Percentiles rank a stretch among this genome's conserved stretches.
phyloP scores from a whole-genome alignment of 75 land plant species.

The Azolla pinnata region DNA sequence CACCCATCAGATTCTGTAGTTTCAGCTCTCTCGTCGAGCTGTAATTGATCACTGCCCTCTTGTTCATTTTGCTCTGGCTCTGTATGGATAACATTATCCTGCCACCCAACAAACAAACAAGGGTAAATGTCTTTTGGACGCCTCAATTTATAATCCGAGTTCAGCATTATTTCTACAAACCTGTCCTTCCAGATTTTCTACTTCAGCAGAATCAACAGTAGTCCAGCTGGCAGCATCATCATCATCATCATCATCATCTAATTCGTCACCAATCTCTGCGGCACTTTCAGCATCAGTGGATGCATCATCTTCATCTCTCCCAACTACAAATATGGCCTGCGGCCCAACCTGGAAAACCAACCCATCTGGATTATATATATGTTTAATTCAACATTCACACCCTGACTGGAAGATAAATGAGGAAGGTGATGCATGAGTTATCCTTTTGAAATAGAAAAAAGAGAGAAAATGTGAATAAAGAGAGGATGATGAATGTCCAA shows the following conservation, averaged over 20 bases:
- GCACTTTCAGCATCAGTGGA: constrained; percentile 35
- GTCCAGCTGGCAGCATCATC: constrained; percentile 92
- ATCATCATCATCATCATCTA: constrained; percentile 56
- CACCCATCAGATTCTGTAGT: too few relatives aligned
- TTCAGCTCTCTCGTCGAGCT: too few relatives aligned
- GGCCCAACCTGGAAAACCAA: constrained; percentile 74
- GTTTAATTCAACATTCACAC: neutral
- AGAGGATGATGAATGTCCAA: too few relatives aligned
- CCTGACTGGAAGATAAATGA: neutral
- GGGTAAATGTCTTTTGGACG: too few relatives aligned
- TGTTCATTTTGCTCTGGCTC: too few relatives aligned
- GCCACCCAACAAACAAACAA: too few relatives aligned
- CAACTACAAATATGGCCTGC: constrained; percentile 85
- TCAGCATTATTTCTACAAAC: too few relatives aligned
- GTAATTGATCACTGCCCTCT: neutral
- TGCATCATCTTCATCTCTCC: constrained; percentile 73
- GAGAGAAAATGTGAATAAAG: too few relatives aligned
- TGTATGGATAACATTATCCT: too few relatives aligned
- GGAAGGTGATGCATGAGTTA: neutral
- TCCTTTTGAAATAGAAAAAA: too few relatives aligned
- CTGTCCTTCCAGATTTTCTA: constrained; percentile 23
- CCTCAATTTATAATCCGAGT: too few relatives aligned
- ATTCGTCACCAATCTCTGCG: constrained; percentile 40
- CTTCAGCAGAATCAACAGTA: constrained; percentile 65
- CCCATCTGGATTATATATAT: too few relatives aligned